Evolutionary conservation across 148 eudicot genomes (phyloP).

Genomic region (Beta vulgaris): DNA sequence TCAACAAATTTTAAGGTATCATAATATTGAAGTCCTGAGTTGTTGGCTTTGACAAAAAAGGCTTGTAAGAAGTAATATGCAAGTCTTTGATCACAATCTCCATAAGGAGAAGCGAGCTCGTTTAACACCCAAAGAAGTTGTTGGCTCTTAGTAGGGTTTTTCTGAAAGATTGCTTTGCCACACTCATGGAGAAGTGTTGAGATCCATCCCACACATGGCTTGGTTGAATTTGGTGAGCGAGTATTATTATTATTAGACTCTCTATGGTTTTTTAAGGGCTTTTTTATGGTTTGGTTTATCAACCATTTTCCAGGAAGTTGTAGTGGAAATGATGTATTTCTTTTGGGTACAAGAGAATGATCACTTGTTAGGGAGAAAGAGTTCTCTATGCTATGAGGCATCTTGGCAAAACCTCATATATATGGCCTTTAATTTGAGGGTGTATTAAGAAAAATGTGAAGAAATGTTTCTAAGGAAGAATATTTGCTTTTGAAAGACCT

Average conservation of each 20-base stretch:
- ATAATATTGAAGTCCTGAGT: conserved; percentile 11
- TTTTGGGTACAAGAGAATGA: conserved; percentile 20
- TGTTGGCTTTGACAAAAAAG: conserved; percentile 22
- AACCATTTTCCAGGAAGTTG: conserved; percentile 26
- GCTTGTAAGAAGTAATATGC: conserved; percentile 32
- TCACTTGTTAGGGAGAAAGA: conserved; percentile 5
- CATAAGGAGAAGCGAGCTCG: conserved; percentile 31
- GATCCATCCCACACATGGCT: conserved; percentile 14
- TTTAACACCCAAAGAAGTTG: conserved; percentile 32
- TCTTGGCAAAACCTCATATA: conserved; percentile 6
- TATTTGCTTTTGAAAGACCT: conserved; percentile 10
- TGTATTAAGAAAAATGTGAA: neutral
- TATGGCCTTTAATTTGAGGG: conserved; percentile 1
- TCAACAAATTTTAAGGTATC: conserved; percentile 13
- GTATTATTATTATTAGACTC: neutral
- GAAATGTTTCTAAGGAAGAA: neutral
- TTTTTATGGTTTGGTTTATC: conserved; percentile 24
- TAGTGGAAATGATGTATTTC: conserved; percentile 23
- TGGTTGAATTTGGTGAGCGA: neutral
- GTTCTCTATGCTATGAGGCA: conserved; percentile 24
- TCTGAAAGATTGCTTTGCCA: conserved; percentile 19
- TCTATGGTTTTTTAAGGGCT: conserved; percentile 8
- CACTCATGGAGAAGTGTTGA: conserved; percentile 24
- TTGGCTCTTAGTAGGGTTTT: conserved; percentile 20
- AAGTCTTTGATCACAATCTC: conserved; percentile 33